These are phyloP conservation scores for Backusella circina DNA, from an alignment of 192 early-diverging fungal species.

Conservation along the genomic window DNA sequence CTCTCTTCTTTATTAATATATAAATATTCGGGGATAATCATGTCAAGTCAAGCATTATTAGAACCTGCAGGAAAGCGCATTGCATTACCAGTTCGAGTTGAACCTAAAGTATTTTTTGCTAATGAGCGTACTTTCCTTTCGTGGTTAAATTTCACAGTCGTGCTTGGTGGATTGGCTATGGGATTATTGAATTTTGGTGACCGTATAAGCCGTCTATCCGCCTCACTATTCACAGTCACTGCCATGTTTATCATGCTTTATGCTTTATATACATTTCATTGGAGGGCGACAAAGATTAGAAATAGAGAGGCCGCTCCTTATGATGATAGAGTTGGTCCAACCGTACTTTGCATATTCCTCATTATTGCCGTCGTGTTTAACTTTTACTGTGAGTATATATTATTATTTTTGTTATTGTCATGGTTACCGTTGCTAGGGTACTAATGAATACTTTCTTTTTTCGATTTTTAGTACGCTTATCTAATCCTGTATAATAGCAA, in stretches of 20 bases:
- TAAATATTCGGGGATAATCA: not conserved
- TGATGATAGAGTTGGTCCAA: conserved; percentile 74
- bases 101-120: conserved; percentile 92
- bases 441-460: not conserved
- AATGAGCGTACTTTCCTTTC: conserved; percentile 92
- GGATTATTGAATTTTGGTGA: conserved; percentile 84
- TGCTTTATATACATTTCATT: conserved; percentile 71
- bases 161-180: conserved; percentile 72
- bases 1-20: no score
- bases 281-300: conserved; percentile 74
- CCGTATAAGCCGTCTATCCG: conserved; percentile 46
- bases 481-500: not conserved
- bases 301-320: conserved; percentile 73
- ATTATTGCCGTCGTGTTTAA: conserved; percentile 64
- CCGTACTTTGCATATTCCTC: conserved; percentile 63
- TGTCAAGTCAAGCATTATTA: conserved; percentile 5
- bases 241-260: conserved; percentile 77
- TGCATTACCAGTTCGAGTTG: conserved; percentile 67
- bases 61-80: conserved; percentile 53
- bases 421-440: not conserved
- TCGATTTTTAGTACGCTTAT: not conserved
- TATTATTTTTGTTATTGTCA: not conserved
- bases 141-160: conserved; percentile 81
- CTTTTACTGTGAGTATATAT: conserved; percentile 49
- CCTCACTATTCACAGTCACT: conserved; percentile 49